phyloP scores from a whole-genome alignment of 768 basidiomycete species.

The Pisolithus orientalis region DNA sequence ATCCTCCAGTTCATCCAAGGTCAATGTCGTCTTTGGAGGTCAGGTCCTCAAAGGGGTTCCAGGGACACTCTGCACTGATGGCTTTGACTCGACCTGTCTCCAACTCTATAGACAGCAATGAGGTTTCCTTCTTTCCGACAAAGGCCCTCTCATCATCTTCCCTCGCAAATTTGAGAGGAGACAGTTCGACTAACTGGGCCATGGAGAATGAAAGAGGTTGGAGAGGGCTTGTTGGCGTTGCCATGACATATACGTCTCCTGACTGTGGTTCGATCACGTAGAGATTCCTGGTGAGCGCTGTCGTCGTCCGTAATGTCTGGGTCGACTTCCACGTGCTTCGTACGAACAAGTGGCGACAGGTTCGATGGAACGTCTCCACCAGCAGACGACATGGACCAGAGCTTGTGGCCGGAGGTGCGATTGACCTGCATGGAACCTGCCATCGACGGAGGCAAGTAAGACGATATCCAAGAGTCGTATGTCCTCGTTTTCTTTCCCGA shows the following conservation, averaged over 20 bases:
- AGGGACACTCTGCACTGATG: constrained; percentile 71
- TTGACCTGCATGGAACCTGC: constrained; percentile 92
- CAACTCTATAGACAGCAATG: constrained; percentile 64
- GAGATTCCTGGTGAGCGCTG: constrained; percentile 51
- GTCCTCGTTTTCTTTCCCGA: constrained; percentile 29
- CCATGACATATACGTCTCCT: constrained; percentile 87
- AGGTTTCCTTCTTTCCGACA: constrained; percentile 88
- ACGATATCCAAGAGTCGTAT: constrained; percentile 75
- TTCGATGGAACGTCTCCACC: constrained; percentile 43
- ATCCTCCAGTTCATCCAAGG: constrained; percentile 55
- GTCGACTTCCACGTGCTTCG: constrained; percentile 53
- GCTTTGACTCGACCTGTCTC: constrained; percentile 78
- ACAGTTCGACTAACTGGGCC: constrained; percentile 87
- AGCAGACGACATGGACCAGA: constrained; percentile 85
- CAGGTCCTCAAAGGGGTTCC: constrained; percentile 60
- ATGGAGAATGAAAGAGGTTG: constrained; percentile 90
- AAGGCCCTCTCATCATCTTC: constrained; percentile 66
- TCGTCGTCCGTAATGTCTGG: constrained; percentile 53
- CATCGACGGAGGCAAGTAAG: constrained; percentile 89
- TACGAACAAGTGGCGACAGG: constrained; percentile 70
- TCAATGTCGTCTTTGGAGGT: constrained; percentile 38
- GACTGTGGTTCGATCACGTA: constrained; percentile 96
- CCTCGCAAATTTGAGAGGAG: constrained; percentile 65
- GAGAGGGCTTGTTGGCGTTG: constrained; percentile 59
- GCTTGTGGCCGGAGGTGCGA: constrained; percentile 68